Evolutionary conservation across 2,329 filamentous ascomycete genomes (phyloP).

Genomic region (Orbilia blumenaviensis): DNA sequence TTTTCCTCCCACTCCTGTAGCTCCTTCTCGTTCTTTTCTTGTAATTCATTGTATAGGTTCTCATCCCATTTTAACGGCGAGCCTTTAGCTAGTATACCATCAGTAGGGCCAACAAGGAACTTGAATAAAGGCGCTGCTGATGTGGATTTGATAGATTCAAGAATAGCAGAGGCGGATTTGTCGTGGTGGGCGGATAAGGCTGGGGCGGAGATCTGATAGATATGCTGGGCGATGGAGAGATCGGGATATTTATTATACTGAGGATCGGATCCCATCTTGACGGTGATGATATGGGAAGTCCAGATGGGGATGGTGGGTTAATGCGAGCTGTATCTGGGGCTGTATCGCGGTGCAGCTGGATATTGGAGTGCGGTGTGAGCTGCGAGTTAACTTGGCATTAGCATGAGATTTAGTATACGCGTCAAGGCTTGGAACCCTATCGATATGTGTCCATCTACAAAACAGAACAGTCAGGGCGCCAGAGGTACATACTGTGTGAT

Average conservation of each 20-base stretch:
- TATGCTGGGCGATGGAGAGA: conserved; percentile 81
- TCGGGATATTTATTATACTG: conserved; percentile 87
- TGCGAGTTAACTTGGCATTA: conserved; percentile 3
- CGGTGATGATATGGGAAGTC: background rate
- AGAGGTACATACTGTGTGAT: conserved; percentile 19
- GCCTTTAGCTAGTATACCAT: conserved; percentile 68
- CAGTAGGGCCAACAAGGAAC: conserved; percentile 80
- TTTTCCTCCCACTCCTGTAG: conserved; percentile 81
- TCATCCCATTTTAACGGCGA: conserved; percentile 91
- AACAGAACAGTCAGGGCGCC: background rate
- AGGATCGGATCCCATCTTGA: conserved; percentile 67
- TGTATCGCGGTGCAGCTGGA: background rate
- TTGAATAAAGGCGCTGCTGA: conserved; percentile 90
- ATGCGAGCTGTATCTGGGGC: background rate
- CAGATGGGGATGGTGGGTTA: background rate
- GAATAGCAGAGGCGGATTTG: conserved; percentile 75
- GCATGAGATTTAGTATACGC: background rate
- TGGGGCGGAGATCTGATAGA: conserved; percentile 85
- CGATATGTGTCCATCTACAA: background rate
- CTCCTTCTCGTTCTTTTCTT: conserved; percentile 80
- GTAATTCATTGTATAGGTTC: conserved; percentile 78
- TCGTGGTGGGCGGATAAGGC: conserved; percentile 75
- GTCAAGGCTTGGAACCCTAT: background rate
- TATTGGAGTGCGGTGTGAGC: background rate
- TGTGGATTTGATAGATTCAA: conserved; percentile 82